Percentiles rank a stretch among this genome's conserved stretches.
These are phyloP conservation scores for Stygiomarasmius scandens DNA, from an alignment of 1,284 basidiomycete species.

Conservation along the genomic window DNA sequence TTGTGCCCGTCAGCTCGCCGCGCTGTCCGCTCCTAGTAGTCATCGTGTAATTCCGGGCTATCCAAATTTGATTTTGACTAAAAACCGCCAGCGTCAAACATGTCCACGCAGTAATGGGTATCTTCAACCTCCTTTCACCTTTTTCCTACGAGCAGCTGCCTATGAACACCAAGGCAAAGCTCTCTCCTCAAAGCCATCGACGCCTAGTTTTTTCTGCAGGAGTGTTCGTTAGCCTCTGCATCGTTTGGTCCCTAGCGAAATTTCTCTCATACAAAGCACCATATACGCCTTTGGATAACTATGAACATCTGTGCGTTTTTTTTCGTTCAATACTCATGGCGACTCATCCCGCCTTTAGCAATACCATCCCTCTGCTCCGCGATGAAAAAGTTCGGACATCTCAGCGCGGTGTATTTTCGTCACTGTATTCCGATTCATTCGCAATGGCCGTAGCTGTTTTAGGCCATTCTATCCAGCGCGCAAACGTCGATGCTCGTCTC, in stretches of 20 bases:
- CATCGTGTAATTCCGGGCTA: too few species aligned
- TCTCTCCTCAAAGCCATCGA: neutral
- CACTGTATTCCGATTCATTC: constrained; percentile 46
- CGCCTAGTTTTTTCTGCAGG: neutral
- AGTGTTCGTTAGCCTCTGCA: neutral
- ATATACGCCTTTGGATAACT: constrained; percentile 23
- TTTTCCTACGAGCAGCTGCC: neutral
- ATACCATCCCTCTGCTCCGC: neutral
- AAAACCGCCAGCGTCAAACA: too few species aligned
- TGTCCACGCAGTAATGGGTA: neutral
- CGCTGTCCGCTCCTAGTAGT: too few species aligned
- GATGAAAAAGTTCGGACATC: constrained; percentile 2
- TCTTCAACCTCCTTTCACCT: neutral
- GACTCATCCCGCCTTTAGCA: neutral
- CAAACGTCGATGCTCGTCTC: constrained; percentile 36
- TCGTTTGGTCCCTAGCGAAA: neutral
- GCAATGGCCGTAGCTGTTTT: constrained; percentile 45
- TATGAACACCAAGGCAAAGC: neutral
- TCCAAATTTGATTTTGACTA: too few species aligned
- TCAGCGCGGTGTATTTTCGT: constrained; percentile 41
- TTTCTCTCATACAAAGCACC: neutral
- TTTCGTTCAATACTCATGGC: neutral
- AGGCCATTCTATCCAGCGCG: constrained; percentile 40
- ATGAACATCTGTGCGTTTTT: constrained; percentile 27
- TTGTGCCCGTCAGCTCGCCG: too few species aligned